Percentiles rank a stretch among this genome's conserved stretches.
These are phyloP conservation scores for Diaporthe velutina DNA, from an alignment of 2,329 filamentous ascomycete species.

Conservation along the genomic window DNA sequence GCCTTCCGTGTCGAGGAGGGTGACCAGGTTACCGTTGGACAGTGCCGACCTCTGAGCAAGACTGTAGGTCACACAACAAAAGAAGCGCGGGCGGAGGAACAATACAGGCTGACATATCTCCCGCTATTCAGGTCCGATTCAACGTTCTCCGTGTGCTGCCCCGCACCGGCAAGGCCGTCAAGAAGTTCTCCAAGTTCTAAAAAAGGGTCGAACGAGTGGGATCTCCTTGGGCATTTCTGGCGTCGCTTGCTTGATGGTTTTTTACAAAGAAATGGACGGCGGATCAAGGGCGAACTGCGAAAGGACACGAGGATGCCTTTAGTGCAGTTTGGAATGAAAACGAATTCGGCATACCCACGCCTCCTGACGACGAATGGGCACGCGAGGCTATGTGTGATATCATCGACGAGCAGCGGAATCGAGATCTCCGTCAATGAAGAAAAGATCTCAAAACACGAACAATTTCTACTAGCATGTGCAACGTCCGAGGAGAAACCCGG, in stretches of 20 bases:
- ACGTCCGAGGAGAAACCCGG: background rate
- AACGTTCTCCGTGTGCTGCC: slow-evolving; percentile 99
- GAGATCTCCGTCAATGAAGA: slow-evolving; percentile 40
- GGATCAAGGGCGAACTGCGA: slow-evolving; percentile 47
- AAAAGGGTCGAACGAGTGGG: slow-evolving; percentile 46
- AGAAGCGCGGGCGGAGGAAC: background rate
- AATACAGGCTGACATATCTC: slow-evolving; percentile 38
- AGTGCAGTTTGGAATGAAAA: slow-evolving; percentile 51
- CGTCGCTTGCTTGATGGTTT: slow-evolving; percentile 51
- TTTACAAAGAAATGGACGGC: slow-evolving; percentile 50
- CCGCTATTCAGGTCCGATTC: slow-evolving; percentile 84
- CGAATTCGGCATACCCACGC: slow-evolving; percentile 39
- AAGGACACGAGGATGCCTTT: slow-evolving; percentile 48
- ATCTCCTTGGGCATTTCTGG: slow-evolving; percentile 50
- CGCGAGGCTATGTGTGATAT: slow-evolving; percentile 37
- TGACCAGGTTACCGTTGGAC: slow-evolving; percentile 99
- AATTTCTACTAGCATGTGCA: background rate
- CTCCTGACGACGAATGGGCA: slow-evolving; percentile 39
- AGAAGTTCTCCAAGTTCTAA: slow-evolving; percentile 99
- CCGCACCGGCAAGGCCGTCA: slow-evolving; percentile 96
- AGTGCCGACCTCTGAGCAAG: slow-evolving; percentile 99
- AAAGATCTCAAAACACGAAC: slow-evolving; percentile 37
- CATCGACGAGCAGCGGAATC: slow-evolving; percentile 36
- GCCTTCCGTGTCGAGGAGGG: slow-evolving; percentile 99
- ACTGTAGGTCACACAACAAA: slow-evolving; percentile 78